Evolutionary conservation across 2,329 filamentous ascomycete genomes (phyloP), one percentile per base, ranked within the genome.

Genomic region (Neophaeococcomyces mojaviensis): DNA sequence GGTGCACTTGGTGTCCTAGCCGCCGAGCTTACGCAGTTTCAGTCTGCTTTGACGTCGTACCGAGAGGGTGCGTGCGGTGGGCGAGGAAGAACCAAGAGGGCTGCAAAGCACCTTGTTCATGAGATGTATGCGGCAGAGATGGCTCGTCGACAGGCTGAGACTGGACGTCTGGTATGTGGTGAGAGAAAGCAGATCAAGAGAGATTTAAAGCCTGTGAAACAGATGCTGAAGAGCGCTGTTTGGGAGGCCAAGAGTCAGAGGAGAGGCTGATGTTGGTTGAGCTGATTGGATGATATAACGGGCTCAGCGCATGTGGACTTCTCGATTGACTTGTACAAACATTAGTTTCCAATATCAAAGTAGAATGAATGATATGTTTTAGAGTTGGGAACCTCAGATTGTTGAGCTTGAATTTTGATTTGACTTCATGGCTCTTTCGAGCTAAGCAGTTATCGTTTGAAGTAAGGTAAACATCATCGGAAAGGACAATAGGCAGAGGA

Each of bases 401-500:
- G 41, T 44, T 44, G 41, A 44, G 41, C 41, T 44, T 44, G 41
- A 44, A 44, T 36, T 44, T 44, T 28, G 41, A 18, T 30, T 20
- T 44, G 19, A 44, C 41, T 44, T 44, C 41, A 44, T 44, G 20
- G 41, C 41, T 36, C 33, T 5, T 37, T 6, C 6, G 41, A 37
- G 32, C 41, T 44, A 44, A 44, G 41, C 41, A 44, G 41, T 44
- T 44, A 44, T 44, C 41, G 41, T 44, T 44, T 44, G 41, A 44
- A 44, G 41, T 16, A 37, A 32, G n/a, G 20, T 37, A 24, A 37
- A 20, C 41, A 44, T 44, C 41, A 36, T 44, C 41, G 41, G 13
- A 37, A 36, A 19, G 15, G 24, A 28, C 13, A 4, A 37, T 7
- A 19, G n/a, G 10, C 18, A 35, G 18, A 18, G 24, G 15, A 34